phyloP scores from a whole-genome alignment of 169 alveolate genomes.

The Neospora caninum region DNA sequence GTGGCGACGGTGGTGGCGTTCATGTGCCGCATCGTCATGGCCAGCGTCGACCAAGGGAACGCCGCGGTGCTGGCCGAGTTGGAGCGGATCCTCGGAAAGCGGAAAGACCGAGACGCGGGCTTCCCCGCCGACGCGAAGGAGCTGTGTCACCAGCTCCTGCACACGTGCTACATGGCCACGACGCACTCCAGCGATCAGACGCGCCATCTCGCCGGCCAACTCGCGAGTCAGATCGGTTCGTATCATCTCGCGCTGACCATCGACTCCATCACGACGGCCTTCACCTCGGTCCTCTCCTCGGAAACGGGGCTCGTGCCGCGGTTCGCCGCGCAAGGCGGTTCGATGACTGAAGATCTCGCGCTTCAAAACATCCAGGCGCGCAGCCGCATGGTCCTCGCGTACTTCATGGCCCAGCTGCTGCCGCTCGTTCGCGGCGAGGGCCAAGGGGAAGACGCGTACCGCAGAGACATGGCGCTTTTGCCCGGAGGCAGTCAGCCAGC shows the following conservation, averaged over 20 bases:
- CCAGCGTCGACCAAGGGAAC: conserved; percentile 29
- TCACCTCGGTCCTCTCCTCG: conserved; percentile 52
- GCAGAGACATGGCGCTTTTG: background rate
- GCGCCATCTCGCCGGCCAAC: conserved; percentile 69
- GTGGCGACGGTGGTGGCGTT: conserved; percentile 53
- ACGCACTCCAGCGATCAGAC: conserved; percentile 75
- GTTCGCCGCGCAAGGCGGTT: conserved; percentile 79
- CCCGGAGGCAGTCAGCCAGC: background rate
- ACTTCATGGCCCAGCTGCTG: conserved; percentile 79
- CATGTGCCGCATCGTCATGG: conserved; percentile 66
- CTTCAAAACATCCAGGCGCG: conserved; percentile 83
- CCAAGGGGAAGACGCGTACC: background rate
- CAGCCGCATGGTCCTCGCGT: conserved; percentile 78
- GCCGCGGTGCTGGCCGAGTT: conserved; percentile 36
- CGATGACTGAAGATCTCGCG: conserved; percentile 82
- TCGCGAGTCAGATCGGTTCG: conserved; percentile 81
- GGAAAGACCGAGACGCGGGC: background rate
- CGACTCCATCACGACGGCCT: conserved; percentile 72
- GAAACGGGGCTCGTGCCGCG: conserved; percentile 70
- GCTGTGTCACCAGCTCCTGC: conserved; percentile 75
- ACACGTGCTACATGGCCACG: conserved; percentile 73
- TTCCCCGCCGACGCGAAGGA: conserved; percentile 79
- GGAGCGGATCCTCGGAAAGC: conserved; percentile 14
- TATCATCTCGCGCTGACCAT: conserved; percentile 73
- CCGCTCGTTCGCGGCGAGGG: conserved; percentile 47